Conservation (phyloP, 2,329 filamentous ascomycete genomes). For the Cladophialophora yegresii region DNA sequence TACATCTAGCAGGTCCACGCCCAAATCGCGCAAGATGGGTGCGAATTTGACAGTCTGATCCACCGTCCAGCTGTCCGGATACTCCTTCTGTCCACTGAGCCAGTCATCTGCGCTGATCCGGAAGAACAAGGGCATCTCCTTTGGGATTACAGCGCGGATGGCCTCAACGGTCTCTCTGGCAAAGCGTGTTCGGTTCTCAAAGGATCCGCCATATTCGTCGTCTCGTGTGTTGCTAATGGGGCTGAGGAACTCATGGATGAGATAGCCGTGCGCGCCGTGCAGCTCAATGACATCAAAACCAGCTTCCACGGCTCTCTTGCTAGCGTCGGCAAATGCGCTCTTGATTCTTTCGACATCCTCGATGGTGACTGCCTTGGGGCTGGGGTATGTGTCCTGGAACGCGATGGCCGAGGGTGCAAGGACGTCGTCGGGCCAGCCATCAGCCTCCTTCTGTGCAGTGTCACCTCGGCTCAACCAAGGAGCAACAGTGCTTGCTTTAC, state of each 20-base stretch:
- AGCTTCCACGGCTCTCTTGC: constrained; percentile 63
- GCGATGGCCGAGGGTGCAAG: constrained; percentile 61
- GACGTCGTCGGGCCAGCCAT: constrained; percentile 59
- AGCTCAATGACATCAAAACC: constrained; percentile 80
- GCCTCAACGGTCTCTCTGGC: constrained; percentile 67
- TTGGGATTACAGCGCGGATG: constrained; percentile 63
- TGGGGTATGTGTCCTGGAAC: constrained; percentile 62
- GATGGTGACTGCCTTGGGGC: constrained; percentile 67
- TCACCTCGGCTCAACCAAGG: constrained; percentile 63
- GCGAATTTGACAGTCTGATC: constrained; percentile 67
- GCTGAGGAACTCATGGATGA: constrained; percentile 69
- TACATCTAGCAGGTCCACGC: constrained; percentile 82
- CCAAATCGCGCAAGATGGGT: constrained; percentile 65
- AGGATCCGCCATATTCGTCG: constrained; percentile 55
- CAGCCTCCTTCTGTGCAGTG: constrained; percentile 57
- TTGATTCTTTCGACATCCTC: constrained; percentile 61
- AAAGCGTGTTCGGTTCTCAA: constrained; percentile 67
- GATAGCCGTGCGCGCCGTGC: constrained; percentile 77
- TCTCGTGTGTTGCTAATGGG: constrained; percentile 70
- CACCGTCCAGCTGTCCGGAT: constrained; percentile 66
- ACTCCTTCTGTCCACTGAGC: constrained; percentile 61
- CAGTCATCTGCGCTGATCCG: constrained; percentile 75
- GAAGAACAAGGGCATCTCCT: constrained; percentile 70
- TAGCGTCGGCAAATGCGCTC: constrained; percentile 43
- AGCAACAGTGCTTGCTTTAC: constrained; percentile 63